Base-by-base conservation (phyloP, 2,329 filamentous ascomycete species). In the Hysterium pulicare region DNA sequence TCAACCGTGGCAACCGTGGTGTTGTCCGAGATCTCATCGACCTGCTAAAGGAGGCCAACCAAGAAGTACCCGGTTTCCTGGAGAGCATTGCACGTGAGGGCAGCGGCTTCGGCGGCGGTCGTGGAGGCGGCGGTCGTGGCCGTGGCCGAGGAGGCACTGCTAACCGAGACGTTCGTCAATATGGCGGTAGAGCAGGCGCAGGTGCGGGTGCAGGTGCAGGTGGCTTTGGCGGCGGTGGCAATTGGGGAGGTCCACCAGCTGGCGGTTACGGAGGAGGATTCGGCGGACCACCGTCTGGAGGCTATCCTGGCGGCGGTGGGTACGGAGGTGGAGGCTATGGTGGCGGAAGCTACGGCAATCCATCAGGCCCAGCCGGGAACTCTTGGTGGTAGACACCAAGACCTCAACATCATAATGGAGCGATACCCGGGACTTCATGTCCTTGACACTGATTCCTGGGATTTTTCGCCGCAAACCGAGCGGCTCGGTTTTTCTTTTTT, bases 1-100 rank as follows among this genome's bases (percentile, higher is more conserved):
- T 98, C 85, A 98, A 98, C 82, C 91, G 93, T 66, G 91, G 91
- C 64, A 98, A 98, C 79, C 89, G 93, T 61, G 93, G 93, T 73
- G 89, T 98, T 57, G 93, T 97, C 52, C 87, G 93, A 55, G 93
- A 97, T 60, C 83, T 98, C 48, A 81, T 98, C 58, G 93, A 98
- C n/a, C 83, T 98, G 21, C 81, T 98, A 55, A 97, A 97, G 79
- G 93, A 98, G 71, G 93, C 93, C 55, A 95, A 98, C 76, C 93
- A 98, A 71, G 93, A 98, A 64, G 82, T 97, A 50, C 93, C 93
- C 23, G 68, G 79, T 36, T 98, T 97, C 82, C 79, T 98, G 47
- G 93, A 98, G 79, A 94, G 87, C 64, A 95, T 98, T 71, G 91
- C 93, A 60, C 90, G 93, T 51, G 93, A 98, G 73, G 87, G 89